These are phyloP conservation scores for Capsicum pubescens DNA, from an alignment of 257 asterid species.

Conservation along the genomic window DNA sequence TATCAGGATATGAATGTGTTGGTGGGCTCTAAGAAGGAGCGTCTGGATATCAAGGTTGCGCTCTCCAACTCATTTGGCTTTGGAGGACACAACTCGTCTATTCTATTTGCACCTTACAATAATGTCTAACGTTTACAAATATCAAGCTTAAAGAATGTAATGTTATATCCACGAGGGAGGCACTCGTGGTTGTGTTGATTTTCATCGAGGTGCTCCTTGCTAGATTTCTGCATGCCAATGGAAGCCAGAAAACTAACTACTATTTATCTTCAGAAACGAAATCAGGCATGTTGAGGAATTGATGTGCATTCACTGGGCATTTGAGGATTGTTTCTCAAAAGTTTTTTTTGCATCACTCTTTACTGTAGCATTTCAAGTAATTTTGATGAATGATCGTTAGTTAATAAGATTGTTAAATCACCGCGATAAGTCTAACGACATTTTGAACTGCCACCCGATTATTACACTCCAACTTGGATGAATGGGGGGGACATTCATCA, in stretches of 20 bases:
- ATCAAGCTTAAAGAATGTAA: not conserved
- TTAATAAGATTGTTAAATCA: not conserved
- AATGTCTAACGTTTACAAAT: constrained; percentile 1
- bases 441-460: too few species aligned
- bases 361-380: too few species aligned
- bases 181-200: not conserved
- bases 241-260: not conserved
- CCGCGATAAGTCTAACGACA: too few species aligned
- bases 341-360: too few species aligned
- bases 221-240: too few species aligned
- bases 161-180: too few species aligned
- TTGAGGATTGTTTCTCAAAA: not conserved
- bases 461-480: too few species aligned
- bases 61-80: constrained; percentile 56
- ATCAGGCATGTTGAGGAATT: too few species aligned
- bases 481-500: too few species aligned
- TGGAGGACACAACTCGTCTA: constrained; percentile 53
- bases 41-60: constrained; percentile 45
- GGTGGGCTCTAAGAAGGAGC: constrained; percentile 45
- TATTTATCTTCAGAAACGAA: not conserved
- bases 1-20: constrained; percentile 43
- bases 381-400: not conserved
- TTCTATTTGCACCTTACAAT: constrained; percentile 46
- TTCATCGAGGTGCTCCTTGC: not conserved
- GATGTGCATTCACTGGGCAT: not conserved